phyloP scores from a whole-genome alignment of 169 alveolate species.

The Plasmodium vivax region DNA sequence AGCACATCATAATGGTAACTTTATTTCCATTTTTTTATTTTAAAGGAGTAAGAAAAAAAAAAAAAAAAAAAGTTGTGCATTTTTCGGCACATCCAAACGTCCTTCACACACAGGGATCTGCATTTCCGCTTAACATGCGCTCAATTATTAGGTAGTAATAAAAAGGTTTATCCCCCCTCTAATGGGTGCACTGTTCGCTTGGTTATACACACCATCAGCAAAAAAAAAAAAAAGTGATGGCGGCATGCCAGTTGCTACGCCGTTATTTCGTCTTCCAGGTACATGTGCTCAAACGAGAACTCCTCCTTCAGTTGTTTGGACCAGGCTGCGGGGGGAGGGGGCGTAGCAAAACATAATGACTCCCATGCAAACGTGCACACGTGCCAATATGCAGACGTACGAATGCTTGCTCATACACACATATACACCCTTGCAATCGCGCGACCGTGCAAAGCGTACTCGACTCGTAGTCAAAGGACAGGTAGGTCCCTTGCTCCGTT shows the following conservation, averaged over 20 bases:
- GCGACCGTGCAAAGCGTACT: not conserved
- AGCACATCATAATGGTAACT: not conserved
- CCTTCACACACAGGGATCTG: not conserved
- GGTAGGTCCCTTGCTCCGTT: constrained; percentile 67
- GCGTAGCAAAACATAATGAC: not conserved
- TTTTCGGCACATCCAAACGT: not conserved
- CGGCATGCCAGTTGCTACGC: not conserved
- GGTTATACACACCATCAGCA: not conserved
- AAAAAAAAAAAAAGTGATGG: not conserved
- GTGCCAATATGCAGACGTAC: not conserved
- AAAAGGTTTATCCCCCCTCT: not conserved
- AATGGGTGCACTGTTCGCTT: not conserved
- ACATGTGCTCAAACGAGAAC: constrained; percentile 51
- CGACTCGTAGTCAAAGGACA: constrained; percentile 71
- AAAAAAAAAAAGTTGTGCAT: not conserved
- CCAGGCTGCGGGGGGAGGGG: constrained; percentile 50
- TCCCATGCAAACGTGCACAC: not conserved
- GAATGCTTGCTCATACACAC: not conserved
- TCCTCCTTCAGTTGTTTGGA: constrained; percentile 57
- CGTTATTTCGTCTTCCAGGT: constrained; percentile 69
- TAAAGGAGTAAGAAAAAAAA: not conserved
- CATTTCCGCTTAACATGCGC: not conserved
- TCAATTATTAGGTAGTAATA: not conserved
- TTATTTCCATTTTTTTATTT: not conserved
- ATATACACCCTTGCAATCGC: not conserved